Evolutionary conservation across 2,329 filamentous ascomycete genomes (phyloP), one percentile per base, ranked within the genome.

Genomic region (Didymellaceae sp.): DNA sequence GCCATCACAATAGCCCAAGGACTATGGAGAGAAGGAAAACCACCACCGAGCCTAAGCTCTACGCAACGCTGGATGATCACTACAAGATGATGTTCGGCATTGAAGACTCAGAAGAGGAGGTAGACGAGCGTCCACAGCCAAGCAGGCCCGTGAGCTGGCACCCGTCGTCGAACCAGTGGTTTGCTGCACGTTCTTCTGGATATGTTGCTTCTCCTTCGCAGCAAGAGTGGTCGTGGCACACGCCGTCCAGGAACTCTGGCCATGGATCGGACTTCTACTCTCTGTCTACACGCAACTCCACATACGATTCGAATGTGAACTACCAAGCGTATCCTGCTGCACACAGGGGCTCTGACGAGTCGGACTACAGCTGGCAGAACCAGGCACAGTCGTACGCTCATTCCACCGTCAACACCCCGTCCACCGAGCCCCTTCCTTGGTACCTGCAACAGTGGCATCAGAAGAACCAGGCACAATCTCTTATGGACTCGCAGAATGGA

Each of bases 141-240:
- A 60, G 58, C 40, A 62, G 88, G 32, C 88, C 88, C 5, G 77
- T 89, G 35, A 91, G 88, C 77, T 91, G 89, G 89, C 89, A 91
- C 68, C 86, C 88, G 2, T 82, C 82, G 17, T 82, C 86, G 8
- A 78, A 82, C 50, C 71, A 69, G 25, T 68, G 77, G 57, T 53
- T 57, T 25, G 47, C 54, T 30, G 45, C 59, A 14, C 58, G 48
- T 20, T 57, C 61, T 18, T 61, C 67, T 9, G 54, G 56, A 34
- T 55, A 62, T 43, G 58, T 58, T 13, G 65, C 66, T 11, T 62
- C 60, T 6, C 50, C 57, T 28, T 58, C 60, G 8, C 55, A 63
- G 21, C 61, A 74, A 49, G 64, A 63, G 44, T 68, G 68, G 64
- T 47, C 56, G 26, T 65, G 48, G 33, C 56, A 64, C 24, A 44